These are phyloP conservation scores for Colletotrichum camelliae DNA, from an alignment of 2,329 filamentous ascomycete genomes.

Conservation along the genomic window DNA sequence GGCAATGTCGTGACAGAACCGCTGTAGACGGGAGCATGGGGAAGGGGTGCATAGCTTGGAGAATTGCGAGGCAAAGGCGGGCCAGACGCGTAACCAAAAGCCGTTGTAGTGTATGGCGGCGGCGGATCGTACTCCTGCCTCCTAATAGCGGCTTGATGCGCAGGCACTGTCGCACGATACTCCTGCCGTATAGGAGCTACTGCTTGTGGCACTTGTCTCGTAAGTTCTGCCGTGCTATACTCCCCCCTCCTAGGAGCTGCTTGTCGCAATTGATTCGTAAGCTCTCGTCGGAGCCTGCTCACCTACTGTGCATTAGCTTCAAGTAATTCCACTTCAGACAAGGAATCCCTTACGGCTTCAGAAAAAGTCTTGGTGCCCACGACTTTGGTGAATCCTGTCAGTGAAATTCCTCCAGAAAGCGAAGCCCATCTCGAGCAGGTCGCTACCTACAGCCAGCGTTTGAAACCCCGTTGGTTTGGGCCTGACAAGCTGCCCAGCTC, in stretches of 20 bases:
- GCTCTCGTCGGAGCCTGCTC: background rate
- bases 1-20: too few species aligned
- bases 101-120: too few species aligned
- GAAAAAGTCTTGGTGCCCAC: background rate
- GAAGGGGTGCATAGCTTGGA: too few species aligned
- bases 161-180: background rate
- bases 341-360: background rate
- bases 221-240: background rate
- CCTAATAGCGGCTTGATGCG: background rate
- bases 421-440: background rate
- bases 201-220: background rate
- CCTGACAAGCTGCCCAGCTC: accelerated
- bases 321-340: background rate
- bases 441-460: background rate
- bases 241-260: background rate
- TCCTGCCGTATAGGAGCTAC: background rate
- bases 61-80: too few species aligned
- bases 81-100: too few species aligned
- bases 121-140: background rate
- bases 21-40: too few species aligned
- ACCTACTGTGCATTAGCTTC: background rate
- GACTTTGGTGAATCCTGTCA: background rate
- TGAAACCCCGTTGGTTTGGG: background rate
- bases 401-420: background rate
- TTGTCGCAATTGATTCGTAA: background rate